phyloP scores from a whole-genome alignment of 2,329 filamentous ascomycete genomes.

The Pseudocercospora vitis region DNA sequence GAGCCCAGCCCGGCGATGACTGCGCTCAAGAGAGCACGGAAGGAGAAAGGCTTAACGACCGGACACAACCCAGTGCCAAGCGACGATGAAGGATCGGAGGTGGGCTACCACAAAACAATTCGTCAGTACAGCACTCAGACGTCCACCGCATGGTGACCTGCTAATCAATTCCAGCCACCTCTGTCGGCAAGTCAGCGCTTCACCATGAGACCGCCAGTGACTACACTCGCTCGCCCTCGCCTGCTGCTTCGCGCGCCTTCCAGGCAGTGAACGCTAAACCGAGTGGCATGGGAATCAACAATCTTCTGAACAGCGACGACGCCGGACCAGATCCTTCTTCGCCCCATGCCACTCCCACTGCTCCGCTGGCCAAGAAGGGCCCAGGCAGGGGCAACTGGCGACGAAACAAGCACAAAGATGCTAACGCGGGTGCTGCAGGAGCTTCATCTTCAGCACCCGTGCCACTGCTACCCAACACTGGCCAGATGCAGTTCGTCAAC shows the following conservation, averaged over 20 bases:
- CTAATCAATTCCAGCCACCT: constrained; percentile 14
- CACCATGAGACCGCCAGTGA: constrained; percentile 44
- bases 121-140: constrained; percentile 15
- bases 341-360: constrained; percentile 29
- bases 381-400: constrained; percentile 54
- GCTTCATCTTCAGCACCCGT: constrained; percentile 32
- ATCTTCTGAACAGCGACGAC: constrained; percentile 51
- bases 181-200: constrained; percentile 22
- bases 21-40: constrained; percentile 51
- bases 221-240: constrained; percentile 48
- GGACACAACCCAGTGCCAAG: constrained; percentile 29
- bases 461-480: constrained; percentile 37
- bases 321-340: constrained; percentile 26
- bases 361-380: constrained; percentile 41
- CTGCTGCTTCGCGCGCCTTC: constrained; percentile 37
- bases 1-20: constrained; percentile 68
- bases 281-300: constrained; percentile 50
- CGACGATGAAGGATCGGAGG: constrained; percentile 36
- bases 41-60: constrained; percentile 44
- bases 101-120: constrained; percentile 25
- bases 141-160: neutral
- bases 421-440: constrained; percentile 11
- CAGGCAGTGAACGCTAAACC: constrained; percentile 43
- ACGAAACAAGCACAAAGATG: constrained; percentile 37
- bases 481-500: constrained; percentile 33